Conservation (phyloP, 352 stramenopile genomes). For the Phytophthora uliginosa region DNA sequence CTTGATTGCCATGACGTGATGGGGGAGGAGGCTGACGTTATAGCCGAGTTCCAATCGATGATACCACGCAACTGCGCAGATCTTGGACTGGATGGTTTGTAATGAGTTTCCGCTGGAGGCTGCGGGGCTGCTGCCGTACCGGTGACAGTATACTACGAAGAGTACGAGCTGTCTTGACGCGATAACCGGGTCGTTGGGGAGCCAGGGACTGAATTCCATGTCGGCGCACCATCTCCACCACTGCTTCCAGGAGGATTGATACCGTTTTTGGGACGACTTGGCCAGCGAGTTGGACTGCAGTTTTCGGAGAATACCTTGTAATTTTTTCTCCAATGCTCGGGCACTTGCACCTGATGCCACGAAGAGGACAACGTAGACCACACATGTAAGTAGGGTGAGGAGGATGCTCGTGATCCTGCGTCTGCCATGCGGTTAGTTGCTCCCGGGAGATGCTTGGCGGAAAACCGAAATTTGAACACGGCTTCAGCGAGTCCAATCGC, state of each 20-base stretch:
- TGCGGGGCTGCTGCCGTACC: background rate
- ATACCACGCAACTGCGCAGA: constrained; percentile 37
- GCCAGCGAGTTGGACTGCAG: constrained; percentile 21
- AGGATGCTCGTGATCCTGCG: constrained; percentile 13
- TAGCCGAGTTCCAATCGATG: constrained; percentile 30
- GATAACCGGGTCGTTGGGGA: background rate
- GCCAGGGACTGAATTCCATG: constrained; percentile 15
- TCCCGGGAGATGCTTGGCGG: constrained; percentile 4
- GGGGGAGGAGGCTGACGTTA: constrained; percentile 20
- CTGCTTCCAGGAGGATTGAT: constrained; percentile 7
- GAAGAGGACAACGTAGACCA: constrained; percentile 15
- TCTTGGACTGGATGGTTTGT: constrained; percentile 43
- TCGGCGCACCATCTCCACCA: constrained; percentile 6
- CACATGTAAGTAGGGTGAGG: background rate
- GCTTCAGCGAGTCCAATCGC: background rate
- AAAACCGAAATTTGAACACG: constrained; percentile 1
- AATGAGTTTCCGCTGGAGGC: constrained; percentile 23
- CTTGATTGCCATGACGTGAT: constrained; percentile 33
- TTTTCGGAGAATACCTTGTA: constrained; percentile 25
- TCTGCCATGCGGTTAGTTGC: constrained; percentile 18
- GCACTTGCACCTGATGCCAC: constrained; percentile 24
- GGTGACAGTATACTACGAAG: constrained; percentile 20
- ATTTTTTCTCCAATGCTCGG: constrained; percentile 5
- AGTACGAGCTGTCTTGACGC: constrained; percentile 19
- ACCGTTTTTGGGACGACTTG: constrained; percentile 7